Base-by-base conservation (phyloP, 768 basidiomycete genomes). In the Suillus lakei region DNA sequence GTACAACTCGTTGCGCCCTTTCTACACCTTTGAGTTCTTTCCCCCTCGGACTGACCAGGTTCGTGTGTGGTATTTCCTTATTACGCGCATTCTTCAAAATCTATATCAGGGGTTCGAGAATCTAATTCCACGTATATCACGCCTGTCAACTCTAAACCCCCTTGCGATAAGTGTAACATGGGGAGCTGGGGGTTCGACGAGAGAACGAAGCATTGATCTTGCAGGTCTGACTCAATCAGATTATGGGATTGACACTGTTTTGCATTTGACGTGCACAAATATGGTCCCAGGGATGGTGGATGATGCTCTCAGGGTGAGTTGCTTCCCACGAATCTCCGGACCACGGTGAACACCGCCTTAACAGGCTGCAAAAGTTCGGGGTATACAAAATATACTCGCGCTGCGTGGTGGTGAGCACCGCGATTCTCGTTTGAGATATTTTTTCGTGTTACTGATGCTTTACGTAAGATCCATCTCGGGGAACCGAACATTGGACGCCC, bases 201-300 rank as follows among this genome's bases (percentile, higher is more conserved):
- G 87, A 70, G 92, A 96, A 39, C 85, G 92, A 38, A 93, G 89
- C 73, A 81, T 99, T 46, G 95, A 96, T 68, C 86, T 99, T 3
- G 96, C 96, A 0, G 86, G 86, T 13, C 77, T 94, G 62, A 87
- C 88, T 2, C 93, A 95, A 75, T 79, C 82, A 21, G 86, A 89
- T 63, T 86, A 93, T 76, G 88, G 86, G 1, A 80, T 96, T 51
- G 93, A 98, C 70, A 96, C 95, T 1, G 86, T 98, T 66, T 82
- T 99, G 74, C 98, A 99, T 80, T 77, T 99, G 69, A 98, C 97
- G 8, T 99, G 97, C 81, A 98, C 98, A 38, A 98, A 98, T 78
- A 96, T 99, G 91, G 87, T 91, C 71, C 83, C 90, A 69, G 93
- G 95, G 26, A 88, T 91, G 76, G 88, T 99, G 6, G 93, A 98